These are phyloP conservation scores for Spinacia oleracea DNA, from an alignment of 179 eudicot species.

Conservation along the genomic window DNA sequence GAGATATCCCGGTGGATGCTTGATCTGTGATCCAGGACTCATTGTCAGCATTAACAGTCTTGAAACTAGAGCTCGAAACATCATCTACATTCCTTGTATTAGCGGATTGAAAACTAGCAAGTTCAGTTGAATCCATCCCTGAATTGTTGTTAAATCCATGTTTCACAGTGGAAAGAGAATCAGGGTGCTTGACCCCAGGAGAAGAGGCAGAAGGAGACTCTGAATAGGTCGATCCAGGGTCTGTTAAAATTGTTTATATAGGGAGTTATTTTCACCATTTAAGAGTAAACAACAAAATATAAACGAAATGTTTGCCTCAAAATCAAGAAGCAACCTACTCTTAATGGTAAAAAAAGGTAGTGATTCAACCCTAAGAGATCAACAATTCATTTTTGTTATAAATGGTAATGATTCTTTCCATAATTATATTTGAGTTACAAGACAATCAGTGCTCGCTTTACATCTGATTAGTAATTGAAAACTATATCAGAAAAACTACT, in stretches of 20 bases:
- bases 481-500: background rate
- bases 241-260: constrained; percentile 33
- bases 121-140: constrained; percentile 37
- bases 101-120: constrained; percentile 25
- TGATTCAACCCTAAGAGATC: background rate
- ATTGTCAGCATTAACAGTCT: constrained; percentile 37
- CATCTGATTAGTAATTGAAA: background rate
- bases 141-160: constrained; percentile 38
- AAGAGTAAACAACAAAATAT: background rate
- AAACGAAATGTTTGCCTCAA: background rate
- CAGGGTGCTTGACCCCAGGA: constrained; percentile 47
- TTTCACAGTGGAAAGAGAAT: constrained; percentile 47
- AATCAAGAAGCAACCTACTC: background rate
- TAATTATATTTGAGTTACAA: background rate
- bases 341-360: background rate
- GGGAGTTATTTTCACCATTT: constrained; percentile 9
- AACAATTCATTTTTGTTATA: too few species aligned
- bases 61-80: constrained; percentile 35
- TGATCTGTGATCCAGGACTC: constrained; percentile 42
- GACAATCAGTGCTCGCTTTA: background rate
- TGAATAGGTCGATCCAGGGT: constrained; percentile 40
- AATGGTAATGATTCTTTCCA: background rate
- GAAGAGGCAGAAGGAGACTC: constrained; percentile 45
- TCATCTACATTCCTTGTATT: constrained; percentile 36
- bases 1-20: constrained; percentile 39